Percentiles rank a stretch among this genome's conserved stretches.
phyloP scores from a whole-genome alignment of 495 filamentous ascomycete genomes.

The Letharia columbiana region DNA sequence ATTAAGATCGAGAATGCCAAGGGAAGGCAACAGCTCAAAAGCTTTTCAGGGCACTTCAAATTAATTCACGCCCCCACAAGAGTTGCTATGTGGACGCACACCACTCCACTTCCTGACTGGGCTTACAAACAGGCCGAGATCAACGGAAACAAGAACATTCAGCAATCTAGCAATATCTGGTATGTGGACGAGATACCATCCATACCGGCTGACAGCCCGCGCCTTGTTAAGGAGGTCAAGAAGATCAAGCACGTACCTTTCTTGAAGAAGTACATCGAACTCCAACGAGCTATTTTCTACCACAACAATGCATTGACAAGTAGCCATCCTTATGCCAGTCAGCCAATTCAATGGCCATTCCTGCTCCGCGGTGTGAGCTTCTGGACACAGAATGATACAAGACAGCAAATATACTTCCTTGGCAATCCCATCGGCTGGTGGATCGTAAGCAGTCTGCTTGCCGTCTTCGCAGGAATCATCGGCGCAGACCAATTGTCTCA shows the following conservation, averaged over 20 bases:
- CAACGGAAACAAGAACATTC: constrained; percentile 96
- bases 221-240: constrained; percentile 60
- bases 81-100: constrained; percentile 98
- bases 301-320: constrained; percentile 97
- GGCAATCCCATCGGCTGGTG: constrained; percentile 98
- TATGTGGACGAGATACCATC: constrained; percentile 84
- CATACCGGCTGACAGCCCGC: constrained; percentile 56
- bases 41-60: constrained; percentile 85
- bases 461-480: constrained; percentile 87
- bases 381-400: constrained; percentile 96
- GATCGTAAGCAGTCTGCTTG: constrained; percentile 83
- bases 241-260: constrained; percentile 79
- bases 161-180: constrained; percentile 88
- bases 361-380: constrained; percentile 93
- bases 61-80: constrained; percentile 86
- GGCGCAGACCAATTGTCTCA: constrained; percentile 89
- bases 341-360: constrained; percentile 97
- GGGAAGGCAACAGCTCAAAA: constrained; percentile 72
- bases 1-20: constrained; percentile 85
- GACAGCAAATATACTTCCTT: constrained; percentile 96
- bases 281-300: constrained; percentile 97
- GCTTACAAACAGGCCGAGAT: constrained; percentile 95
- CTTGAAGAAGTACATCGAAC: constrained; percentile 88
- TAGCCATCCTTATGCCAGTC: constrained; percentile 89
- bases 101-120: constrained; percentile 90